Conservation (phyloP, 768 basidiomycete species). For the Aureoboletus auriporus region DNA sequence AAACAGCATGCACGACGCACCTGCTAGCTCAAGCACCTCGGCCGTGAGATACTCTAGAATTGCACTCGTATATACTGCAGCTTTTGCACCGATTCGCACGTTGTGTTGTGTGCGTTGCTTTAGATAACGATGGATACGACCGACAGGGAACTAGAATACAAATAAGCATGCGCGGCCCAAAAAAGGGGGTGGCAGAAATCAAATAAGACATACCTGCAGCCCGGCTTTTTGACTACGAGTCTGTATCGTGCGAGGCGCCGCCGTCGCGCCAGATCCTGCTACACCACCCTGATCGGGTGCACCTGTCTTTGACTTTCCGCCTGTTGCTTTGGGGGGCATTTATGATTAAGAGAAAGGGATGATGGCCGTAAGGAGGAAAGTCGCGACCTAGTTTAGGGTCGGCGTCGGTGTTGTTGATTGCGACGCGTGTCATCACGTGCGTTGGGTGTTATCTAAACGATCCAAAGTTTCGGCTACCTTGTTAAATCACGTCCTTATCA, state of each 20-base stretch:
- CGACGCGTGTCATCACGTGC: conserved; percentile 28
- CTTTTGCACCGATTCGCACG: conserved; percentile 95
- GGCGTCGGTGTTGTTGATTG: conserved; percentile 30
- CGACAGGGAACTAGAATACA: conserved; percentile 79
- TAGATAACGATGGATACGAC: conserved; percentile 95
- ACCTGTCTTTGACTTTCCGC: conserved; percentile 61
- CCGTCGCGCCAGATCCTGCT: conserved; percentile 29
- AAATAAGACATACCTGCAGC: conserved; percentile 57
- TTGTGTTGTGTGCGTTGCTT: conserved; percentile 92
- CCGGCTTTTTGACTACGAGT: conserved; percentile 84
- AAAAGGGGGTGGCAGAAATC: not conserved
- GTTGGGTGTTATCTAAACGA: too few species aligned
- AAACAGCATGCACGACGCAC: conserved; percentile 39
- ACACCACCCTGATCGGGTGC: conserved; percentile 18
- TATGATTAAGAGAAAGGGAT: conserved; percentile 6
- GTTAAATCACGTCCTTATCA: too few species aligned
- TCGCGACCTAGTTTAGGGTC: conserved; percentile 34
- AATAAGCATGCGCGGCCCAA: not conserved
- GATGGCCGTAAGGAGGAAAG: conserved; percentile 28
- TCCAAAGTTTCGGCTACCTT: too few species aligned
- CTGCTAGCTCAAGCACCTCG: conserved; percentile 93
- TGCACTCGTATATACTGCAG: conserved; percentile 94
- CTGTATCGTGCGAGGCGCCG: conserved; percentile 41
- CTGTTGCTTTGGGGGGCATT: conserved; percentile 54
- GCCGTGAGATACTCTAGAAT: conserved; percentile 96